phyloP scores from a whole-genome alignment of 257 asterid genomes.

The Mitragyna speciosa region DNA sequence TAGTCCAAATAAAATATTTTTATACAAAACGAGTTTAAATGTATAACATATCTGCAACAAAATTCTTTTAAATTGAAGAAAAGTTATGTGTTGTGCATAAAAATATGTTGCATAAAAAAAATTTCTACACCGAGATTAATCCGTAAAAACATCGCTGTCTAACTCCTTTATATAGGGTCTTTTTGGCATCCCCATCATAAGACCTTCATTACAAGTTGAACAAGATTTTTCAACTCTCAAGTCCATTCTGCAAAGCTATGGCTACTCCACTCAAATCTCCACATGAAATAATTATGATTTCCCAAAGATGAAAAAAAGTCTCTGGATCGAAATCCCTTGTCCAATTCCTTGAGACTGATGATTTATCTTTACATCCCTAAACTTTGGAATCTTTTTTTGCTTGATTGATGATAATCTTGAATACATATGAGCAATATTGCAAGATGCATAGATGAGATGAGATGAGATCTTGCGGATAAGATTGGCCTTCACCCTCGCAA shows the following conservation, averaged over 20 bases:
- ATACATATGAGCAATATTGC: background rate
- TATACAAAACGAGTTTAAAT: no score
- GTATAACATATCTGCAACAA: no score
- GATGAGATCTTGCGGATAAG: background rate
- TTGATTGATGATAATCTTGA: background rate
- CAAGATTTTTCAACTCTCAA: background rate
- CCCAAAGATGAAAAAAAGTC: background rate
- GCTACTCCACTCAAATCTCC: background rate
- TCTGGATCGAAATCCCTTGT: background rate
- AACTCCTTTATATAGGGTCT: background rate
- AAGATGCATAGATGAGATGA: background rate
- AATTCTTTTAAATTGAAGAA: no score
- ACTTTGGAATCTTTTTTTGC: background rate
- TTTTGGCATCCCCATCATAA: background rate
- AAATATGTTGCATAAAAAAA: no score
- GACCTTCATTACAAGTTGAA: background rate
- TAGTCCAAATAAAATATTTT: no score
- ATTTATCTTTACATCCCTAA: background rate
- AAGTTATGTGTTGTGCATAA: no score
- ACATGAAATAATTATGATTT: background rate
- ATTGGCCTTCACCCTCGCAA: background rate
- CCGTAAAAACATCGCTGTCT: background rate
- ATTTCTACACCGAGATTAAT: no score
- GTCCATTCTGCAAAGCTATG: background rate
- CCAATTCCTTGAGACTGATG: no score